Percentiles rank a stretch among this genome's conserved stretches.
Evolutionary conservation across 2,329 filamentous ascomycete species (phyloP).

Genomic region (Calonectria naviculata): DNA sequence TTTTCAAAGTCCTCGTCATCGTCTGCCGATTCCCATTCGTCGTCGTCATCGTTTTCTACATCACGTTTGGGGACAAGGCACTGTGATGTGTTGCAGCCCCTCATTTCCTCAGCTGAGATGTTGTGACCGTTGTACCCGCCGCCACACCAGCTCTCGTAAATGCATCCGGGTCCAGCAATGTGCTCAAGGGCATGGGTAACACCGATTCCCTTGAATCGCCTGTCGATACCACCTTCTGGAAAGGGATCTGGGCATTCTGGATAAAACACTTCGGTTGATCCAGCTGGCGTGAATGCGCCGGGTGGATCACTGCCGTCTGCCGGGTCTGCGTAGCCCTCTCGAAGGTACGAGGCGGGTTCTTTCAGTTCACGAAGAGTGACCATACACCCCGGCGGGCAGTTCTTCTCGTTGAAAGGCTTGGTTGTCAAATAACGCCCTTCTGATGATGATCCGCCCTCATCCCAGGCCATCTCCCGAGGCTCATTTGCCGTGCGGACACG

Average conservation of each 20-base stretch:
- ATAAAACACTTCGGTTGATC: neutral
- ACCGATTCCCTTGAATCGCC: constrained; percentile 20
- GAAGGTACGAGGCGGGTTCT: neutral
- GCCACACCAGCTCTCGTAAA: neutral
- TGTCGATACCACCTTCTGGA: constrained; percentile 10
- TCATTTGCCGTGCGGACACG: constrained; percentile 36
- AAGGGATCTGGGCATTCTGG: neutral
- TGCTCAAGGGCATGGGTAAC: constrained; percentile 32
- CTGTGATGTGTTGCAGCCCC: constrained; percentile 39
- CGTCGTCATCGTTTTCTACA: neutral
- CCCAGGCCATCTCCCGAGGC: constrained; percentile 31
- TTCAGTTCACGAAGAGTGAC: neutral
- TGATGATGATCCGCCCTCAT: neutral
- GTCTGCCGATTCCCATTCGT: constrained; percentile 24
- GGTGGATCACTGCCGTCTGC: neutral
- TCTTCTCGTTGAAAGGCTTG: neutral
- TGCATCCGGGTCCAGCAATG: constrained; percentile 36
- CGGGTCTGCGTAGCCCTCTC: neutral
- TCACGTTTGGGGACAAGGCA: constrained; percentile 37
- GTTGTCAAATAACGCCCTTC: constrained; percentile 15
- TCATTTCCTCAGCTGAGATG: constrained; percentile 39
- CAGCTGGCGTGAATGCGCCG: neutral
- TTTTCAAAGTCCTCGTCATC: constrained; percentile 38
- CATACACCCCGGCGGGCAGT: neutral
- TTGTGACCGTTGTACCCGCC: constrained; percentile 36